Conservation (phyloP, 441 rosid species). For the Bruguiera hainesii region DNA sequence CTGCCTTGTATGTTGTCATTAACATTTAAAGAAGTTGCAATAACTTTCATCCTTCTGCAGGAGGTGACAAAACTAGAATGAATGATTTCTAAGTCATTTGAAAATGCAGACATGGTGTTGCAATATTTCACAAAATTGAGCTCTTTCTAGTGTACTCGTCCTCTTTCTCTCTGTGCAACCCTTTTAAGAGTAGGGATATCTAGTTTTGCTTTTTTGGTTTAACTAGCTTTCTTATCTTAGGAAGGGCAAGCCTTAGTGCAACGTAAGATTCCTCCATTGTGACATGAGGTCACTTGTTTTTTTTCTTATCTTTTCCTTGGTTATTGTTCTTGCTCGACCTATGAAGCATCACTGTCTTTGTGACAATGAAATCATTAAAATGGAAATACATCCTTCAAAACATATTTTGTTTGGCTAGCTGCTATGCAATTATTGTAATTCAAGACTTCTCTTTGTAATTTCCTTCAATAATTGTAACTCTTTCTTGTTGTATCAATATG, state of each 20-base stretch:
- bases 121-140: neutral
- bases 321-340: neutral
- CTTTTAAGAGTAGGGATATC: too few species aligned
- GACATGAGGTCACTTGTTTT: too few species aligned
- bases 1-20: neutral
- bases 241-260: too few species aligned
- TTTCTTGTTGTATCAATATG: slow-evolving; percentile 15
- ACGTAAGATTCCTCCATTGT: too few species aligned
- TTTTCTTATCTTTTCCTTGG: neutral
- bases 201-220: neutral
- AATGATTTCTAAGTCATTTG: neutral
- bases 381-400: too few species aligned
- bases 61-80: neutral
- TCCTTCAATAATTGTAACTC: neutral
- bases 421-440: neutral
- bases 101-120: neutral
- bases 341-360: neutral
- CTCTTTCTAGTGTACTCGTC: neutral
- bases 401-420: too few species aligned
- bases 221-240: neutral
- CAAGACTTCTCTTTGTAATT: neutral
- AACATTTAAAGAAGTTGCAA: slow-evolving; percentile 10
- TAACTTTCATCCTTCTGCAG: neutral
- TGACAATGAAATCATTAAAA: neutral
- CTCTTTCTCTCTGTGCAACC: neutral